phyloP scores from a whole-genome alignment of 768 basidiomycete genomes.

The Termitomyces sp. region DNA sequence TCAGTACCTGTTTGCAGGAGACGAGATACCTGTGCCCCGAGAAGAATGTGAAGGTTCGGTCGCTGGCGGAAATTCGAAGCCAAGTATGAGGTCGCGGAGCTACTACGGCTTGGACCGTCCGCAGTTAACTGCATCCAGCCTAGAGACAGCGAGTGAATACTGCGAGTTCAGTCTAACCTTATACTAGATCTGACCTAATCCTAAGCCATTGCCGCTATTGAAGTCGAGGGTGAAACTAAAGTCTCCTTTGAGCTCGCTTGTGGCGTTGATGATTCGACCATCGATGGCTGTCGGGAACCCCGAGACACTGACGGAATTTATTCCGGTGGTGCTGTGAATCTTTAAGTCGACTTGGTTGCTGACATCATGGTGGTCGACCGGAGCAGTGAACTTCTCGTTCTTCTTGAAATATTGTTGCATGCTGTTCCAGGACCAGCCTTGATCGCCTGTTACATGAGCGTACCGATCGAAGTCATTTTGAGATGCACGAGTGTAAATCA shows the following conservation, averaged over 20 bases:
- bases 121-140: slow-evolving; percentile 19
- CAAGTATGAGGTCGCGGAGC: slow-evolving; percentile 21
- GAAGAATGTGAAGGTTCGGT: slow-evolving; percentile 17
- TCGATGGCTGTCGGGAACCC: slow-evolving; percentile 18
- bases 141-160: background rate
- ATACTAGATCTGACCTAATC: slow-evolving; percentile 5
- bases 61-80: slow-evolving; percentile 13
- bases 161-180: background rate
- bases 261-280: slow-evolving; percentile 19
- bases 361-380: slow-evolving; percentile 20
- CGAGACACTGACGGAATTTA: slow-evolving; percentile 17
- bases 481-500: background rate
- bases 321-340: slow-evolving; percentile 22
- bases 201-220: slow-evolving; percentile 17
- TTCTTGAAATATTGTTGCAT: slow-evolving; percentile 21
- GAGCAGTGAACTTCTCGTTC: slow-evolving; percentile 17
- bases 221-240: slow-evolving; percentile 15
- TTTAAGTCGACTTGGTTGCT: slow-evolving; percentile 21
- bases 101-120: slow-evolving; percentile 15
- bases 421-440: slow-evolving; percentile 26
- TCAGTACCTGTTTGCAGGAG: slow-evolving; percentile 11
- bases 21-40: slow-evolving; percentile 21
- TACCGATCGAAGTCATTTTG: slow-evolving; percentile 23
- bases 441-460: slow-evolving; percentile 21
- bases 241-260: slow-evolving; percentile 14